Evolutionary conservation across 495 filamentous ascomycete species (phyloP).

Genomic region (Echria macrotheca): DNA sequence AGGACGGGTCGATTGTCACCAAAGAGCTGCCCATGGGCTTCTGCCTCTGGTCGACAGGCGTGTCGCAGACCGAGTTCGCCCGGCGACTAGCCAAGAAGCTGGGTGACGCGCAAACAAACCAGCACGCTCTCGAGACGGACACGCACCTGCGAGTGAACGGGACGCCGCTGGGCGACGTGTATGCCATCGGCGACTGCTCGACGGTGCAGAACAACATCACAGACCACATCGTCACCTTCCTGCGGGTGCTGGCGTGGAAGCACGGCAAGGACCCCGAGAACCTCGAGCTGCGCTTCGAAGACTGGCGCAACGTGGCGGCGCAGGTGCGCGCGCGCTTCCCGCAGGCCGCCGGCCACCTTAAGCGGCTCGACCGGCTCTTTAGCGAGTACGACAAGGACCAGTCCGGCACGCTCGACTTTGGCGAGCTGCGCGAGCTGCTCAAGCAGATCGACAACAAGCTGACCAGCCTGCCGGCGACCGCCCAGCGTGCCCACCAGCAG

Average conservation of each 20-base stretch:
- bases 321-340: slow-evolving; percentile 86
- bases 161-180: slow-evolving; percentile 89
- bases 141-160: slow-evolving; percentile 88
- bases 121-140: slow-evolving; percentile 91
- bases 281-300: slow-evolving; percentile 73
- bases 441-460: slow-evolving; percentile 87
- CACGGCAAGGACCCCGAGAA: slow-evolving; percentile 81
- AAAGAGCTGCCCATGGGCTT: slow-evolving; percentile 97
- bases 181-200: slow-evolving; percentile 93
- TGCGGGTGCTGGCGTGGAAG: slow-evolving; percentile 88
- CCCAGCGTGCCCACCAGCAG: slow-evolving; percentile 97
- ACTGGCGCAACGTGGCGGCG: slow-evolving; percentile 80
- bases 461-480: slow-evolving; percentile 78
- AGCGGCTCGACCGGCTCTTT: slow-evolving; percentile 84
- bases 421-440: slow-evolving; percentile 82
- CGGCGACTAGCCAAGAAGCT: slow-evolving; percentile 67
- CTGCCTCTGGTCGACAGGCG: slow-evolving; percentile 97
- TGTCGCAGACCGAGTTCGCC: slow-evolving; percentile 78
- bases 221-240: slow-evolving; percentile 78
- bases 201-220: slow-evolving; percentile 96
- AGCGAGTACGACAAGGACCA: slow-evolving; percentile 88
- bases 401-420: slow-evolving; percentile 87
- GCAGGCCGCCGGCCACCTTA: slow-evolving; percentile 85
- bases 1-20: slow-evolving; percentile 64
- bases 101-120: slow-evolving; percentile 72